Evolutionary conservation across 225 moss, liverwort and hornwort genomes (phyloP).

Genomic region (Anthoceros angustus): DNA sequence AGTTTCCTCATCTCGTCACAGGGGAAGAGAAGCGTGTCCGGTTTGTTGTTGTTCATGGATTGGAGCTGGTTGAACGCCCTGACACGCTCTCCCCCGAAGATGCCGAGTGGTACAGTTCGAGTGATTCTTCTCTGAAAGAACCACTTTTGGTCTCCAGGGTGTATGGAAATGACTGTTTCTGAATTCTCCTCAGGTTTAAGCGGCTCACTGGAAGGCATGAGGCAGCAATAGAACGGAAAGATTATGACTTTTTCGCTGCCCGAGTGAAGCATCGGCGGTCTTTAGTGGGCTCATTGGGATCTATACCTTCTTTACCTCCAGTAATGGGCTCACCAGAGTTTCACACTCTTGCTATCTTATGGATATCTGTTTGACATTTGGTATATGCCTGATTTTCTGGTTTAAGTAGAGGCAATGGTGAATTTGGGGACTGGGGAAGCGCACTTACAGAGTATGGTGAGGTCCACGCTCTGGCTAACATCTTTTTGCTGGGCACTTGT

Average conservation of each 20-base stretch:
- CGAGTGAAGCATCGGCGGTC: slow-evolving; percentile 93
- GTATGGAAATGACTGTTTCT: background rate
- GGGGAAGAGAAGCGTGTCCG: slow-evolving; percentile 99
- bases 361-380: background rate
- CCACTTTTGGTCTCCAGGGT: background rate
- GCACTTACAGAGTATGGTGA: background rate
- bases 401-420: background rate
- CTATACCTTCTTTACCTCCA: slow-evolving; percentile 42
- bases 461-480: background rate
- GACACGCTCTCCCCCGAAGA: slow-evolving; percentile 49
- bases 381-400: background rate
- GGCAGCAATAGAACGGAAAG: slow-evolving; percentile 61
- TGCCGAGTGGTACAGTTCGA: slow-evolving; percentile 55
- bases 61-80: slow-evolving; percentile 89
- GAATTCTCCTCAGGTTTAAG: slow-evolving; percentile 53
- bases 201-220: slow-evolving; percentile 94
- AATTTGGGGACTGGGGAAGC: too few relatives aligned
- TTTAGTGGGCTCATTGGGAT: slow-evolving; percentile 52
- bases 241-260: slow-evolving; percentile 91
- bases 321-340: slow-evolving; percentile 13
- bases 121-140: background rate
- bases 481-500: background rate
- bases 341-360: background rate
- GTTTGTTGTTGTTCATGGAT: slow-evolving; percentile 95
- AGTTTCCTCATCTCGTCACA: slow-evolving; percentile 90